These are phyloP conservation scores for Pseudofabraea citricarpa DNA, from an alignment of 2,329 filamentous ascomycete genomes.

Conservation along the genomic window DNA sequence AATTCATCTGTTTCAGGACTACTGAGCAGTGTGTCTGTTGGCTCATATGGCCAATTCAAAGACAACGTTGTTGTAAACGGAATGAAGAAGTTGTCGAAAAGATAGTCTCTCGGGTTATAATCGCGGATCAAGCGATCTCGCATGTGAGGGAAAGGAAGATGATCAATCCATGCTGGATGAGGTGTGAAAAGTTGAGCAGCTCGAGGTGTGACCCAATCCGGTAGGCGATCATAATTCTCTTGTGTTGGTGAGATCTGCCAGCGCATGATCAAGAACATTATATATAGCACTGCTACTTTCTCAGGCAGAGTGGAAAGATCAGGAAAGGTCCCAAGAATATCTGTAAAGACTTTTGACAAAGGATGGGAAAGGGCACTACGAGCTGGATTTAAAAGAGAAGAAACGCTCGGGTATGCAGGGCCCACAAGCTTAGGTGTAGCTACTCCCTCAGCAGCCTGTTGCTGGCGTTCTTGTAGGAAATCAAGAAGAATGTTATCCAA, in stretches of 20 bases:
- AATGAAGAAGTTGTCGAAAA: slow-evolving; percentile 79
- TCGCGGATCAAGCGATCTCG: slow-evolving; percentile 58
- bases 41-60: slow-evolving; percentile 81
- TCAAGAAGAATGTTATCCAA: slow-evolving; percentile 76
- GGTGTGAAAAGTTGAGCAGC: slow-evolving; percentile 59
- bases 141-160: slow-evolving; percentile 75
- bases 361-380: slow-evolving; percentile 63
- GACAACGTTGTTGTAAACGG: slow-evolving; percentile 72
- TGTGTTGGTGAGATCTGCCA: slow-evolving; percentile 79
- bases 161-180: slow-evolving; percentile 80
- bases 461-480: slow-evolving; percentile 66
- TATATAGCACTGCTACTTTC: slow-evolving; percentile 74
- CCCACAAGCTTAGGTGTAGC: slow-evolving; percentile 63
- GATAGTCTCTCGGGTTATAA: slow-evolving; percentile 44
- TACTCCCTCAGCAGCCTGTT: slow-evolving; percentile 61
- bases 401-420: slow-evolving; percentile 75
- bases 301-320: slow-evolving; percentile 75
- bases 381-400: slow-evolving; percentile 69
- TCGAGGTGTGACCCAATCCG: slow-evolving; percentile 65
- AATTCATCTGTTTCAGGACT: slow-evolving; percentile 57
- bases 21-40: slow-evolving; percentile 61
- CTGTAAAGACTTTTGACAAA: slow-evolving; percentile 78
- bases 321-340: slow-evolving; percentile 80
- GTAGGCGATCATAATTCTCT: slow-evolving; percentile 75
- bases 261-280: slow-evolving; percentile 82